Base-by-base conservation (phyloP, 2,329 filamentous ascomycete genomes). In the Tolypocladium tropicale region DNA sequence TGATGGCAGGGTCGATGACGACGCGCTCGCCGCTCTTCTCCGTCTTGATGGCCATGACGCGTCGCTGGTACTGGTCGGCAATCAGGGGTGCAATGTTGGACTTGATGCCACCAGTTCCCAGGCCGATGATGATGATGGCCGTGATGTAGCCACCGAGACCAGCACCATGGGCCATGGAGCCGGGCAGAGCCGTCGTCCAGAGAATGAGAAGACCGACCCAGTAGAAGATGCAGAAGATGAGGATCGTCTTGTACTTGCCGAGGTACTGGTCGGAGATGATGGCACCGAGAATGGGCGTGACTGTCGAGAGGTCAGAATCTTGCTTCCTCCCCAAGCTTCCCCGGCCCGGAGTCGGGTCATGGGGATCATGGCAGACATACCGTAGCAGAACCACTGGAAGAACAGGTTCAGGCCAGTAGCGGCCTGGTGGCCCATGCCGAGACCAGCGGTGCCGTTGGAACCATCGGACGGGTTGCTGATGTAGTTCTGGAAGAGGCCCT, bases 71-170 rank as follows among this genome's bases (percentile, higher is more conserved):
- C 71, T 89, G 85, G 60, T 88, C 85, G 53, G 83, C 84, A 62
- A 84, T 84, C 55, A 80, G 68, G 30, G 76, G 80, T 1, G 76
- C 73, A 55, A 79, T 76, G 60, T 87, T 88, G 61, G 82, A 80
- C 73, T 88, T 88, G 74, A 89, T 86, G 58, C 83, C 82, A 62
- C 85, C 85, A 2, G 84, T 86, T 54, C 84, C 85, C 14, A 87
- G 67, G 58, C 84, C 85, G 58, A 87, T 84, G 59, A 87, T 67
- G 61, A 88, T 74, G 56, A 86, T 77, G 57, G 78, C 76, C 1
- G 77, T 68, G 52, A 82, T 75, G 62, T 82, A 78, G 1, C 78
- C 76, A 7, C 74, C 76, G 43, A 81, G 71, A 11, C 78, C 68
- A 21, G 74, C 71, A 6, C 70, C 69, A 23, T 69, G 61, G 12